Evolutionary conservation across 2,329 filamentous ascomycete species (phyloP), one percentile per base, ranked within the genome.

Genomic region (Helminthosporium solani): DNA sequence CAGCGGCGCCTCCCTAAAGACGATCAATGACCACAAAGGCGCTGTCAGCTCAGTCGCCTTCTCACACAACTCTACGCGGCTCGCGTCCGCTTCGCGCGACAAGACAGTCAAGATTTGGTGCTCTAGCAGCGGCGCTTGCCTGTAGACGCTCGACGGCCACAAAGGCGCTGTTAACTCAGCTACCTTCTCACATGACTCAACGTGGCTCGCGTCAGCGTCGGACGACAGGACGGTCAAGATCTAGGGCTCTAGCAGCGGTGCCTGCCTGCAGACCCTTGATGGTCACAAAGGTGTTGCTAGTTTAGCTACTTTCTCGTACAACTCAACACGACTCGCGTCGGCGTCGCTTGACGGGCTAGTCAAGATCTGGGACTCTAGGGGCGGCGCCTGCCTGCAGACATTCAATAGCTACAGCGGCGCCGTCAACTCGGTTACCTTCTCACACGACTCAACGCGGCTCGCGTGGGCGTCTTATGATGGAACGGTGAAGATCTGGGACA

Each of bases 341-440:
- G 36, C 34, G 16, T 33, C 25, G 23, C 14, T 8, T 6, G 25
- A 25, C 15, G 11, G 21, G 4, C 20, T 19, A 14, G 20, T 42
- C 14, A 34, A 25, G 30, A 19, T 42, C 15, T 42, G 40, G 40
- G 40, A 42, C 27, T 7, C 30, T 14, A 3, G 31, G 19, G 35
- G 20, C 14, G 31, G 40, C 20, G n/a, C 18, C 11, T 55, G 49
- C 43, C 34, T 55, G 15, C 52, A 48, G 31, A 59, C 53, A 37
- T 53, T 64, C 33, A 46, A 58, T 41, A 52, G 50, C 30, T 50
- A 60, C 39, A 47, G 36, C 31, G 30, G 35, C 28, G 18, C 1
- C 3, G 49, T 63, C 35, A 41, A 6, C 11, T 55, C 42, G 4
- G 52, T 63, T 16, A 50, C 49, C 28, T 58, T 64, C 53, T 59